phyloP scores from a whole-genome alignment of 169 alveolate genomes.

The Plasmodium vinckei region DNA sequence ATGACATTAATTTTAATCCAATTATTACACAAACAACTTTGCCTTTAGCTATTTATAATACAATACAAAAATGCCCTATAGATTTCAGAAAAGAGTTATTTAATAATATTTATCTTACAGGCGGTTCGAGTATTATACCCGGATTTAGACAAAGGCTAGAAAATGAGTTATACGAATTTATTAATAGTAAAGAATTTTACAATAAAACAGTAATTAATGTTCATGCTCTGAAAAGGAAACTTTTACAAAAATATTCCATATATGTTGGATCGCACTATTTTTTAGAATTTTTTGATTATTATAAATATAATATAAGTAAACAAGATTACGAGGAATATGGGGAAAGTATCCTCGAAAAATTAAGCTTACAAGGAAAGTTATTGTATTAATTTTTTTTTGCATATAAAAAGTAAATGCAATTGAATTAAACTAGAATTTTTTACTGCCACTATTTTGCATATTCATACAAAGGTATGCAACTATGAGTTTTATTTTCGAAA shows the following conservation, averaged over 20 bases:
- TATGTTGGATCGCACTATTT: conserved; percentile 67
- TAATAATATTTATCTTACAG: conserved; percentile 48
- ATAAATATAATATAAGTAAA: conserved; percentile 33
- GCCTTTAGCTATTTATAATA: conserved; percentile 44
- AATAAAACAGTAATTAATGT: conserved; percentile 31
- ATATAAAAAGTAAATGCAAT: neutral
- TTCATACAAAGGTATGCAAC: too few species aligned
- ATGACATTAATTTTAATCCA: conserved; percentile 34
- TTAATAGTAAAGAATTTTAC: conserved; percentile 38
- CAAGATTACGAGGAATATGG: conserved; percentile 62
- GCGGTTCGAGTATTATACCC: conserved; percentile 67
- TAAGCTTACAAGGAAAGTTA: conserved; percentile 64
- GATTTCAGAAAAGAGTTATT: conserved; percentile 56
- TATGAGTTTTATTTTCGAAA: too few species aligned
- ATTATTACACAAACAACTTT: conserved; percentile 26
- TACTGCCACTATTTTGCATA: too few species aligned
- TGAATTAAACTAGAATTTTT: too few species aligned
- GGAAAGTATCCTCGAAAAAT: conserved; percentile 35
- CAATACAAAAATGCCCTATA: conserved; percentile 70
- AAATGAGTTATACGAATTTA: conserved; percentile 55
- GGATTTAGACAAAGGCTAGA: conserved; percentile 71
- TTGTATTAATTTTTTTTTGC: conserved; percentile 15
- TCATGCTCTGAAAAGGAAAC: conserved; percentile 33
- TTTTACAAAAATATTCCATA: conserved; percentile 57
- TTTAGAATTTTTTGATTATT: conserved; percentile 56